phyloP scores from a whole-genome alignment of 345 rosid genomes.

The Citrus reticulata region DNA sequence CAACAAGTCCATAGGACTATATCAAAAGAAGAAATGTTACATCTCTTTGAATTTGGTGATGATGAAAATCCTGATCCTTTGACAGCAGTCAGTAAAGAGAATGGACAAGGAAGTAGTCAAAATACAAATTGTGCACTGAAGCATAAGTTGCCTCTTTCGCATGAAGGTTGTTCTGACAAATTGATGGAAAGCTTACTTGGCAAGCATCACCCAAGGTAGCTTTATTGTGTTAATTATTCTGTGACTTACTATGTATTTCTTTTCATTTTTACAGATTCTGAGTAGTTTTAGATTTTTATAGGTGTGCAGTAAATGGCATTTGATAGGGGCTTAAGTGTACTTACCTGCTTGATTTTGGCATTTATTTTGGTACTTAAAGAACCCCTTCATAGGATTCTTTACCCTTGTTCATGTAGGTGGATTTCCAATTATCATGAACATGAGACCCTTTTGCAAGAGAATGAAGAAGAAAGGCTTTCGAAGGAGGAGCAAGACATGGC shows the following conservation, averaged over 20 bases:
- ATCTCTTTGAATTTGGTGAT: slow-evolving; percentile 94
- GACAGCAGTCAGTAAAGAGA: slow-evolving; percentile 37
- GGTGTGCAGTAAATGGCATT: background rate
- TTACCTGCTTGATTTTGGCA: background rate
- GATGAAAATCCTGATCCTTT: slow-evolving; percentile 69
- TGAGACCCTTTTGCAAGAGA: slow-evolving; percentile 97
- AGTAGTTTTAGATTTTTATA: background rate
- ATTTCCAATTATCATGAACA: slow-evolving; percentile 91
- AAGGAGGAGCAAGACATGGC: slow-evolving; percentile 99
- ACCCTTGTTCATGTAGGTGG: slow-evolving; percentile 52
- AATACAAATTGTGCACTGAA: slow-evolving; percentile 32
- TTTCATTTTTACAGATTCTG: background rate
- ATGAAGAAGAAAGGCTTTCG: slow-evolving; percentile 92
- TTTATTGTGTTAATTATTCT: background rate
- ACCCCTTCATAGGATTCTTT: background rate
- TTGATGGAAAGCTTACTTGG: slow-evolving; percentile 79
- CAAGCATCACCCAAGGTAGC: slow-evolving; percentile 75
- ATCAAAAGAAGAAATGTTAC: slow-evolving; percentile 98
- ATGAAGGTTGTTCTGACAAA: slow-evolving; percentile 77
- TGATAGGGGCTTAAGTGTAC: background rate
- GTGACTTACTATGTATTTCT: background rate
- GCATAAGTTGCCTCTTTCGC: slow-evolving; percentile 47
- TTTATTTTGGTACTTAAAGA: background rate
- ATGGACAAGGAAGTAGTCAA: slow-evolving; percentile 28
- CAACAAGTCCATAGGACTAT: slow-evolving; percentile 96